A percentile compares a stretch with the other conserved stretches of the same genome.
phyloP scores from a whole-genome alignment of 495 filamentous ascomycete species.

The Paragyromitra xinjiangensis region DNA sequence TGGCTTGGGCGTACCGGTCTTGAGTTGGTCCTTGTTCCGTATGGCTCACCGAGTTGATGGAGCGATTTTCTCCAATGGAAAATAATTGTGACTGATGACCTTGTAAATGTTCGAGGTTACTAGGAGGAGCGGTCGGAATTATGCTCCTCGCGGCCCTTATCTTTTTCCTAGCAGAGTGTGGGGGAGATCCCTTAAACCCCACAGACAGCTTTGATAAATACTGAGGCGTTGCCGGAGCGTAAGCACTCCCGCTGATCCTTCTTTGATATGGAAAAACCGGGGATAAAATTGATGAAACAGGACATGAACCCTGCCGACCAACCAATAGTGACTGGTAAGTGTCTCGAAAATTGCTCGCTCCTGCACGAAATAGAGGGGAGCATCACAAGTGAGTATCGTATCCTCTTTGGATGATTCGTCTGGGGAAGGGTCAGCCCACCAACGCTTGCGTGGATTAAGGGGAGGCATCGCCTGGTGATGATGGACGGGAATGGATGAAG shows the following conservation, averaged over 20 bases:
- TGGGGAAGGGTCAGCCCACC: neutral
- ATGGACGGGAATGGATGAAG: neutral
- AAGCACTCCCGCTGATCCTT: neutral
- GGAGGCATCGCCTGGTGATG: neutral
- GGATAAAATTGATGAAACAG: neutral
- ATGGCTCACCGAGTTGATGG: neutral
- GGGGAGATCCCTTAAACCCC: neutral
- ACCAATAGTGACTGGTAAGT: neutral
- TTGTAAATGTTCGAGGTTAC: neutral
- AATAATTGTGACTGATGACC: neutral
- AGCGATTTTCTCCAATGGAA: neutral
- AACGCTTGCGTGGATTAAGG: neutral
- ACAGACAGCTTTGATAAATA: neutral
- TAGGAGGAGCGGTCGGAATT: neutral
- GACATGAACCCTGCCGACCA: neutral
- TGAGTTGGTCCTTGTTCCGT: neutral
- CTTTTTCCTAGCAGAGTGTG: neutral
- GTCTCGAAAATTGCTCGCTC: neutral
- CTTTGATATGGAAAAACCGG: neutral
- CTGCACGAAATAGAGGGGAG: neutral
- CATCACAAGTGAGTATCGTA: neutral
- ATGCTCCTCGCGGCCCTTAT: too few relatives aligned
- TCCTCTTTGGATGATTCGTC: neutral
- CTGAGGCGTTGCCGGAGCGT: neutral
- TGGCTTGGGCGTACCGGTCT: neutral